phyloP scores from a whole-genome alignment of 1,284 basidiomycete species.

The Leccinum griseonigrum region DNA sequence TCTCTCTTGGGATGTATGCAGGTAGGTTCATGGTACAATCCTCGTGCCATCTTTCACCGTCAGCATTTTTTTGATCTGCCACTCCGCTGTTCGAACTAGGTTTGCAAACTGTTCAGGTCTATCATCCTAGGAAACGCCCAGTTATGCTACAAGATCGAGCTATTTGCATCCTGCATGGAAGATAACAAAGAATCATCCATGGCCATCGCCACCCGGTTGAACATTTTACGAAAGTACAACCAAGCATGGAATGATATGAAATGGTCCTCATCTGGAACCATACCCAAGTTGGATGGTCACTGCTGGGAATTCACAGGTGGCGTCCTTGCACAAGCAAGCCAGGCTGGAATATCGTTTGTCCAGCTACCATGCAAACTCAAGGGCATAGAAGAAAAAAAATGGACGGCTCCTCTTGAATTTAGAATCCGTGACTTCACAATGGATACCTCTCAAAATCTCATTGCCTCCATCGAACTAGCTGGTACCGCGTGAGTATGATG shows the following conservation, averaged over 20 bases:
- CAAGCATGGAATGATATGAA: slow-evolving; percentile 44
- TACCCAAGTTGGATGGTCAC: slow-evolving; percentile 39
- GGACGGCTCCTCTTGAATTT: slow-evolving; percentile 44
- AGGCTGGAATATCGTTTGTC: slow-evolving; percentile 35
- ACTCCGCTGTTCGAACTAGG: slow-evolving; percentile 34
- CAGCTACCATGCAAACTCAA: slow-evolving; percentile 51
- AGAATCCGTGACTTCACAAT: slow-evolving; percentile 57
- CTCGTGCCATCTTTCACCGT: not conserved
- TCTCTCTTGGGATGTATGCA: slow-evolving; percentile 30
- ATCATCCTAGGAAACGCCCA: slow-evolving; percentile 38
- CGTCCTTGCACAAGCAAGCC: slow-evolving; percentile 46
- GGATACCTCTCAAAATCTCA: slow-evolving; percentile 57
- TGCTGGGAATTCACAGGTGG: slow-evolving; percentile 61
- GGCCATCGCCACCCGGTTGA: slow-evolving; percentile 37
- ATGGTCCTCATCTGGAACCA: slow-evolving; percentile 35
- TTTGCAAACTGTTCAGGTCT: slow-evolving; percentile 42
- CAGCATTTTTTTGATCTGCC: not conserved
- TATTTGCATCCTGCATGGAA: slow-evolving; percentile 47
- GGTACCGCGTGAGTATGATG: slow-evolving; percentile 18
- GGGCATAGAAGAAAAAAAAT: slow-evolving; percentile 44
- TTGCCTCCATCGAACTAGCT: slow-evolving; percentile 46
- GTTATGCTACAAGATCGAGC: slow-evolving; percentile 50
- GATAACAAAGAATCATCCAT: slow-evolving; percentile 36
- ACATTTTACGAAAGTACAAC: slow-evolving; percentile 41
- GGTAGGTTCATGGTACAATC: slow-evolving; percentile 13